Evolutionary conservation across 345 rosid genomes (phyloP).

Genomic region (Heritiera fomes): DNA sequence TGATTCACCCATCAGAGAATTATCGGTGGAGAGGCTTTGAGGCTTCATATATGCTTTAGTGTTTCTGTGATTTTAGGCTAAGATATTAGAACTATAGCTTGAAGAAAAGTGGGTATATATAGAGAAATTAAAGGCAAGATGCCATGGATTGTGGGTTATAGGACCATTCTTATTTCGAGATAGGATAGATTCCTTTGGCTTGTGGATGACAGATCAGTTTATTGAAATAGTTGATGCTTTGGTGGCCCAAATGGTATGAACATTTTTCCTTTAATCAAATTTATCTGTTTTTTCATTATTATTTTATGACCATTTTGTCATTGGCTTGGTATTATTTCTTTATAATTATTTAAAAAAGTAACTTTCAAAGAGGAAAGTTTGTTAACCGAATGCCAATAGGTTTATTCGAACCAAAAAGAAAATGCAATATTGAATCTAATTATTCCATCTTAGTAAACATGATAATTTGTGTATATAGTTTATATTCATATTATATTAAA

Average conservation of each 20-base stretch:
- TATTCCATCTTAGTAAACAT: too few species aligned
- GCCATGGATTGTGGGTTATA: constrained; percentile 14
- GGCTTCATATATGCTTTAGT: constrained; percentile 35
- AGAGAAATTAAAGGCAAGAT: constrained; percentile 6
- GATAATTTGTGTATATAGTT: too few species aligned
- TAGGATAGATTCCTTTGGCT: background rate
- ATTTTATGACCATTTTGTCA: background rate
- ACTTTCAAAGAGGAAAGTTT: too few species aligned
- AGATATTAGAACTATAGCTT: constrained; percentile 23
- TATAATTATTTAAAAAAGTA: too few species aligned
- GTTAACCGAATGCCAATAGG: too few species aligned
- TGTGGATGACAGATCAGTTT: constrained; percentile 32
- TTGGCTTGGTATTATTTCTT: background rate
- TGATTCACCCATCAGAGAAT: constrained; percentile 34
- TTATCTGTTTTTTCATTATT: background rate
- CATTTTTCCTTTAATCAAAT: background rate
- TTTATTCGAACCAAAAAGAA: too few species aligned
- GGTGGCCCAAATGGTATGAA: background rate
- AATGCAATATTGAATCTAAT: too few species aligned
- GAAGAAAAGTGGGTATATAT: constrained; percentile 23
- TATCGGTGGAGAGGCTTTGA: constrained; percentile 35
- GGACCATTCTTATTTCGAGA: constrained; percentile 16
- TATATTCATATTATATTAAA: too few species aligned
- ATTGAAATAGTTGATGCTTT: background rate
- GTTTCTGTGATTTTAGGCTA: background rate